phyloP scores from a whole-genome alignment of 2,329 filamentous ascomycete genomes.

The Penicillium sp. region DNA sequence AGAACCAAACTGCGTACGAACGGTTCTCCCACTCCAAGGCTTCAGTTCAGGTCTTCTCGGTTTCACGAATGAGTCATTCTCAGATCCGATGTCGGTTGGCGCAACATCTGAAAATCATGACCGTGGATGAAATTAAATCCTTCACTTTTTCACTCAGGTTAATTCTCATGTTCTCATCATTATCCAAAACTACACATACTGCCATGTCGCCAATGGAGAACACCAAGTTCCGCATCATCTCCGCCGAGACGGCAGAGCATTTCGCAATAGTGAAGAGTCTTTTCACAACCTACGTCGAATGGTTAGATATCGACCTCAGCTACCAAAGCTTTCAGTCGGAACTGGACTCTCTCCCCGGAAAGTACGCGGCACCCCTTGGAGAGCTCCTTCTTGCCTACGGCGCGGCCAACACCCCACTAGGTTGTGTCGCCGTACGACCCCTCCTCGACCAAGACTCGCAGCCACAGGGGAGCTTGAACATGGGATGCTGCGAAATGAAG shows the following conservation, averaged over 20 bases:
- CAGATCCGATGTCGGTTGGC: not conserved
- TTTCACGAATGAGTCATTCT: not conserved
- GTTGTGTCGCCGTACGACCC: slow-evolving; percentile 57
- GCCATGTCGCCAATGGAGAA: not conserved
- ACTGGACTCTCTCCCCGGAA: slow-evolving; percentile 58
- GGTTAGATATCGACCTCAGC: slow-evolving; percentile 59
- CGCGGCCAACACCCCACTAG: slow-evolving; percentile 39
- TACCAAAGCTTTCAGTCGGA: slow-evolving; percentile 63
- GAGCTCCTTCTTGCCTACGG: slow-evolving; percentile 55
- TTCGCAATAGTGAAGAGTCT: slow-evolving; percentile 47
- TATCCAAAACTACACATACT: not conserved
- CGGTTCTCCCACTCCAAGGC: not conserved
- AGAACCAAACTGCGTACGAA: not conserved
- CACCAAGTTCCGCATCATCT: slow-evolving; percentile 30
- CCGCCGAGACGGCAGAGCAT: slow-evolving; percentile 50
- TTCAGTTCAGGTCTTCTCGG: not conserved
- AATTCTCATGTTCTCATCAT: not conserved
- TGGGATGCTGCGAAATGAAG: slow-evolving; percentile 59
- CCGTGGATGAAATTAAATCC: not conserved
- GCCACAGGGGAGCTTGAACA: slow-evolving; percentile 23
- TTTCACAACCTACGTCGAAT: slow-evolving; percentile 49
- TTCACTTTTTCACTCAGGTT: not conserved
- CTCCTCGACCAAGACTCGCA: not conserved
- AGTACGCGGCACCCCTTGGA: slow-evolving; percentile 52
- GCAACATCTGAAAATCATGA: not conserved